Percentiles rank a stretch among this genome's conserved stretches.
phyloP scores from a whole-genome alignment of 1,139 yeast species.

The Chernovozyma aurita region DNA sequence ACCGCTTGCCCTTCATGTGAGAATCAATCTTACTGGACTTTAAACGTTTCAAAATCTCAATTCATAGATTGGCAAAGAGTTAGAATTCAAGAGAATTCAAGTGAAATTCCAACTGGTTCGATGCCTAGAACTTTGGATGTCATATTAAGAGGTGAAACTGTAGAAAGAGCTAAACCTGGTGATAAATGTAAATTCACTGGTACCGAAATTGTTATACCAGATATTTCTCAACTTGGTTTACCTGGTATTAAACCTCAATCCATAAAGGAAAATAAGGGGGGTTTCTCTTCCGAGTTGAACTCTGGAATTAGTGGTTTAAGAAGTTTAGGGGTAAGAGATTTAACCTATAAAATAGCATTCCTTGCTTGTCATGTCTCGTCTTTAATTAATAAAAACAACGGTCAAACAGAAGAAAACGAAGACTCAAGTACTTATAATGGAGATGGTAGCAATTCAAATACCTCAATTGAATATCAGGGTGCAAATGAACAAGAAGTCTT shows the following conservation, averaged over 20 bases:
- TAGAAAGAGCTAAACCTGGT: slow-evolving; percentile 97
- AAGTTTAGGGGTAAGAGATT: slow-evolving; percentile 87
- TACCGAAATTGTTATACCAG: slow-evolving; percentile 93
- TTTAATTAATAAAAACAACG: slow-evolving; percentile 45
- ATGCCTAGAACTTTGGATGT: slow-evolving; percentile 98
- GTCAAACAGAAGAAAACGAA: slow-evolving; percentile 24
- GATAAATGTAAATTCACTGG: slow-evolving; percentile 95
- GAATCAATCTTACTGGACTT: slow-evolving; percentile 81
- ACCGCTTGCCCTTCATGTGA: slow-evolving; percentile 88
- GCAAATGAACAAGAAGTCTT: slow-evolving; percentile 73
- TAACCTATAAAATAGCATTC: slow-evolving; percentile 88
- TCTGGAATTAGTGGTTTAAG: slow-evolving; percentile 85
- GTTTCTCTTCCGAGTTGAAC: slow-evolving; percentile 66
- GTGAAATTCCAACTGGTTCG: slow-evolving; percentile 96
- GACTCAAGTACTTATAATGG: not conserved
- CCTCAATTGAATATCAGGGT: slow-evolving; percentile 29
- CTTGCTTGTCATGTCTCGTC: slow-evolving; percentile 83
- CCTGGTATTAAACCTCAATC: slow-evolving; percentile 94
- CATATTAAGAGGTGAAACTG: slow-evolving; percentile 88
- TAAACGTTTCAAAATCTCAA: slow-evolving; percentile 77
- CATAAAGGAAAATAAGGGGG: slow-evolving; percentile 56
- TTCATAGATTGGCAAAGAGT: slow-evolving; percentile 98
- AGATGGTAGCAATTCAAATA: slow-evolving; percentile 10
- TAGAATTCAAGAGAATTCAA: slow-evolving; percentile 91
- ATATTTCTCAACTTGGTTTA: slow-evolving; percentile 88